Base-by-base conservation (phyloP, 768 basidiomycete genomes). In the Trichaptum fuscoviolaceum region DNA sequence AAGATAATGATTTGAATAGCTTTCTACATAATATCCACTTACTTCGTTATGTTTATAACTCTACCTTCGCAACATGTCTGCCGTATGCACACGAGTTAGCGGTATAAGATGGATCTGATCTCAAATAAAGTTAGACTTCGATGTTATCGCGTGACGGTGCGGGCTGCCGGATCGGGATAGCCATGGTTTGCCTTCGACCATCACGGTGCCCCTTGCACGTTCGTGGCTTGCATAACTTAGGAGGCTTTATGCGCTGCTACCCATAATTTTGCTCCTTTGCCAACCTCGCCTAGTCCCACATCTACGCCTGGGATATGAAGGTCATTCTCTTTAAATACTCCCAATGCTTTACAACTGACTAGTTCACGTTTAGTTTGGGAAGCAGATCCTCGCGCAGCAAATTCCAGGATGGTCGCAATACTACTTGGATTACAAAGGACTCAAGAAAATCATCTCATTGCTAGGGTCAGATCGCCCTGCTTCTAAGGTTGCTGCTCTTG, bases 371-470 rank as follows among this genome's bases (percentile, higher is more conserved):
- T 74, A 99, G 96, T 99, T 99, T 77, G 97, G 97, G 72, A 99
- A 99, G 82, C 91, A 94, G 68, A 95, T 99, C 69, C 95, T 95
- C 77, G 87, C 91, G 34, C 92, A 96, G 76, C 95, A 97, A 81
- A 89, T 98, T 65, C 95, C 96, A 63, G 96, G 96, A 80, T 99
- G 96, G 96, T 93, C 93, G 30, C 76, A 82, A 58, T 93, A 93
- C 81, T 99, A 99, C 79, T 87, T 98, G 67, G 96, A 99, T 80
- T 99, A 99, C 86, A 99, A 99, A 82, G 91, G 91, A 72, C 84
- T 97, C 75, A 97, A 97, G 81, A 95, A 99, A 85, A 98, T 99
- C 73, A 95, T 99, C 73, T 96, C 96, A 68, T 97, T 96, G 17
- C 86, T 98, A 68, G 88, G 89, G 63, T 90, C 92, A 34, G 92